Percentiles rank a stretch among this genome's conserved stretches.
Conservation (phyloP, 495 filamentous ascomycete genomes). For the Penicillium ucsense region DNA sequence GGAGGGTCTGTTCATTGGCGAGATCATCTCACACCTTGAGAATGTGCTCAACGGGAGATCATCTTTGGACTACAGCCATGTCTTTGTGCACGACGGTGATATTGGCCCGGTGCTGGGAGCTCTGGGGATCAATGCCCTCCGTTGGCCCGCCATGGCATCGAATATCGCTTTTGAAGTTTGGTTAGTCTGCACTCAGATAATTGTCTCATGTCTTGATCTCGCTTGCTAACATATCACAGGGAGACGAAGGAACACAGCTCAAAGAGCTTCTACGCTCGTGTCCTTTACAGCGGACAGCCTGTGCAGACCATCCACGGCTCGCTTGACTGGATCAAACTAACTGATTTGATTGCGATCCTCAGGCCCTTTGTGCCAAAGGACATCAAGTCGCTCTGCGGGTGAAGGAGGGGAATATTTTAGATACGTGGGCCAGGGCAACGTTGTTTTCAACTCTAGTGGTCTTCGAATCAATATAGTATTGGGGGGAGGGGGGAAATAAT, state of each 20-base stretch:
- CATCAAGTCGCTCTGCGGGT: constrained; percentile 10
- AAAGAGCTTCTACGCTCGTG: constrained; percentile 21
- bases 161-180: constrained; percentile 25
- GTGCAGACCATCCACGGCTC: constrained; percentile 9
- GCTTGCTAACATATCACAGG: constrained; percentile 6
- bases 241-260: constrained; percentile 3
- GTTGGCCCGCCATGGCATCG: constrained; percentile 24
- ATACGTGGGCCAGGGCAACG: background rate
- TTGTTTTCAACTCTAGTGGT: background rate
- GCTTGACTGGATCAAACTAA: constrained; percentile 9
- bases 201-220: no score
- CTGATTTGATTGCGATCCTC: constrained; percentile 6
- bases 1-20: constrained; percentile 32
- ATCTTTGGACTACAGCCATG: constrained; percentile 22
- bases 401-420: background rate
- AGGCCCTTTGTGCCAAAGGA: constrained; percentile 5
- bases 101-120: constrained; percentile 21
- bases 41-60: constrained; percentile 17
- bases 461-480: no score
- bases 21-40: constrained; percentile 27
- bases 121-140: constrained; percentile 18
- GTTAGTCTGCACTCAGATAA: constrained; percentile 23
- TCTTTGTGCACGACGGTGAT: constrained; percentile 23
- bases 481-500: no score
- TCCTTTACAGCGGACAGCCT: constrained; percentile 29